Evolutionary conservation across 2,329 filamentous ascomycete species (phyloP), one percentile per base, ranked within the genome.

Genomic region (Curvularia lunata): DNA sequence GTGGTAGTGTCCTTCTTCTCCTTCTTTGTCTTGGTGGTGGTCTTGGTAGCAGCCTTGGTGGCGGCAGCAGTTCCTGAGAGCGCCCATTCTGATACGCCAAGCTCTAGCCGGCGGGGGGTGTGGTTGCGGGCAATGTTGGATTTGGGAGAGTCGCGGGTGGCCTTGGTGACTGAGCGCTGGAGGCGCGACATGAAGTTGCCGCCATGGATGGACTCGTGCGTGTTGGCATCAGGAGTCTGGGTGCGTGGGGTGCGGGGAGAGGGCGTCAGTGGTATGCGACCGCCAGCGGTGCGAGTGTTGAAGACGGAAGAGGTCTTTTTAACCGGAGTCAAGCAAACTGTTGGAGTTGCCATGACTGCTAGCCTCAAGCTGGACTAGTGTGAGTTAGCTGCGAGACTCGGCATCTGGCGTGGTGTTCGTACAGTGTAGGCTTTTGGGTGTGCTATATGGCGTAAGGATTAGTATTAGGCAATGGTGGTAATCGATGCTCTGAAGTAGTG

Each of bases 301-400:
- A 98, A 97, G 72, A 97, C 86, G 59, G 92, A 92, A 80, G 90
- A 88, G 79, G 97, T 94, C 85, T 91, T 95, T 85, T 97, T 98
- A 77, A 95, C 84, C 59, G 95, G 95, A 61, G 95, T 98, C 72
- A 92, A 91, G 55, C 55, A 58, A 79, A 97, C 87, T 75, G 86
- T 82, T 78, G 86, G 81, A 78, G 89, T 90, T 77, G 94, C 92
- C 94, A 98, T 98, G 75, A 74, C 77, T 76, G 73, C 71, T 67
- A 43, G 27, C 47, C 52, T 65, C 59, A 51, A 64, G 58, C 71
- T 74, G 48, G 21, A 50, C 13, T 12, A 12, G 37, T 47, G 56
- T 75, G 61, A 76, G 73, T 54, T 16, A 59, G 43, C 16, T 49
- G 13, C 38, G 13, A 41, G 41, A 16, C 46, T 50, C 50, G 45